phyloP scores from a whole-genome alignment of 345 rosid species.

The Populus tremula region DNA sequence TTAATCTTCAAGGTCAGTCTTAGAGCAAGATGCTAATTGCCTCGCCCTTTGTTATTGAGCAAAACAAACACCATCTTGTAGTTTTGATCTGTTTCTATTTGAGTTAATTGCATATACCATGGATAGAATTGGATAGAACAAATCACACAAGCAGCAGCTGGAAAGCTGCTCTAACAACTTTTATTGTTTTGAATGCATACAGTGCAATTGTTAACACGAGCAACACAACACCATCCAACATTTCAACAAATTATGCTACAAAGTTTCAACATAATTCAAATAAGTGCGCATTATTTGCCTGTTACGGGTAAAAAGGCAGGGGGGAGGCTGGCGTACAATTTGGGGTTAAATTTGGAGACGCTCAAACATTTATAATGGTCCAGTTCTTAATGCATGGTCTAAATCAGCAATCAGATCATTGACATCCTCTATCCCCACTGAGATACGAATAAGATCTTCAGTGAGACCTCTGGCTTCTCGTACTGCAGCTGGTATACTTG shows the following conservation, averaged over 20 bases:
- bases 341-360: not conserved
- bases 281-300: not conserved
- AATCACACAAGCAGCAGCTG: not conserved
- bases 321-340: not conserved
- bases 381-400: slow-evolving; percentile 64
- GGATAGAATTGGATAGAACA: not conserved
- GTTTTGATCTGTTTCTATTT: not conserved
- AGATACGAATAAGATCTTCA: slow-evolving; percentile 83
- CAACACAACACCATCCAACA: not conserved
- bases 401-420: slow-evolving; percentile 82
- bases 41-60: not conserved
- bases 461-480: slow-evolving; percentile 91
- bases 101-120: not conserved
- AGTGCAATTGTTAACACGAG: not conserved
- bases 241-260: not conserved
- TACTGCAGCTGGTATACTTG: slow-evolving; percentile 76
- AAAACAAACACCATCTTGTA: not conserved
- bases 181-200: not conserved
- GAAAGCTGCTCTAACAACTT: not conserved
- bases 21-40: not conserved
- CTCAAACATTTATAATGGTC: slow-evolving; percentile 37
- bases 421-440: slow-evolving; percentile 92
- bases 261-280: not conserved
- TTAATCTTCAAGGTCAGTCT: no score
- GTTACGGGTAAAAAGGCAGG: no score